Percentiles rank a stretch among this genome's conserved stretches.
Evolutionary conservation across 2,329 filamentous ascomycete species (phyloP).

Genomic region (Apiospora rasikravindrae): DNA sequence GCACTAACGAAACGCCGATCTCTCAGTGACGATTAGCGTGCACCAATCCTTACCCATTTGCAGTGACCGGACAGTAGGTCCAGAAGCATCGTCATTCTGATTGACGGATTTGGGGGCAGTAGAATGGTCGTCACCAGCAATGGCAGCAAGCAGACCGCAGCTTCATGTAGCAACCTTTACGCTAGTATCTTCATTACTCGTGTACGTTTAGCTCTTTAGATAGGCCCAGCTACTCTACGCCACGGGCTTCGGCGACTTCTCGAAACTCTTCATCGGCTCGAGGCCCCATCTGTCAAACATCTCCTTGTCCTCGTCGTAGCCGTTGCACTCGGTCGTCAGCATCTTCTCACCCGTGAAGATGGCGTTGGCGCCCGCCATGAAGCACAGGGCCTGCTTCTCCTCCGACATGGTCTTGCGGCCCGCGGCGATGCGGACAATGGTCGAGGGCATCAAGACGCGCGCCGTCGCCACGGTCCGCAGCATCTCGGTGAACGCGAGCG

Average conservation of each 20-base stretch:
- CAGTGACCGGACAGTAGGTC: too few relatives aligned
- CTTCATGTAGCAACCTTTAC: conserved; percentile 59
- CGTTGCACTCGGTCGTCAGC: conserved; percentile 89
- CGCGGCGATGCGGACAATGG: conserved; percentile 86
- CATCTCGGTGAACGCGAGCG: conserved; percentile 78
- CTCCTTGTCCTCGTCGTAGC: conserved; percentile 84
- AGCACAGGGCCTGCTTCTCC: conserved; percentile 88
- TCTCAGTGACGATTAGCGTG: too few relatives aligned
- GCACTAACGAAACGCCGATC: too few relatives aligned
- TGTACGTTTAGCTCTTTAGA: too few relatives aligned
- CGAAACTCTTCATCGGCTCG: conserved; percentile 68
- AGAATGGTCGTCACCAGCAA: too few relatives aligned
- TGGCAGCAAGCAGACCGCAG: too few relatives aligned
- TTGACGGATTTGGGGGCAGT: too few relatives aligned
- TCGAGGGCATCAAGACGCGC: conserved; percentile 79
- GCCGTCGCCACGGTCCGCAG: conserved; percentile 85
- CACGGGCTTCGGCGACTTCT: conserved; percentile 25
- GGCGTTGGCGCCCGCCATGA: conserved; percentile 91
- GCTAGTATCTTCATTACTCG: conserved; percentile 31
- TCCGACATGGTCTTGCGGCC: conserved; percentile 84
- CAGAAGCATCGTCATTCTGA: too few relatives aligned
- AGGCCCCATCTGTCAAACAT: conserved; percentile 88
- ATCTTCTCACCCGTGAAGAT: conserved; percentile 96
- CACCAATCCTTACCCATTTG: too few relatives aligned
- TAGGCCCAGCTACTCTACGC: not conserved